Percentiles rank a stretch among this genome's conserved stretches.
Evolutionary conservation across 768 basidiomycete genomes (phyloP).

Genomic region (Tephrocybe sp.): DNA sequence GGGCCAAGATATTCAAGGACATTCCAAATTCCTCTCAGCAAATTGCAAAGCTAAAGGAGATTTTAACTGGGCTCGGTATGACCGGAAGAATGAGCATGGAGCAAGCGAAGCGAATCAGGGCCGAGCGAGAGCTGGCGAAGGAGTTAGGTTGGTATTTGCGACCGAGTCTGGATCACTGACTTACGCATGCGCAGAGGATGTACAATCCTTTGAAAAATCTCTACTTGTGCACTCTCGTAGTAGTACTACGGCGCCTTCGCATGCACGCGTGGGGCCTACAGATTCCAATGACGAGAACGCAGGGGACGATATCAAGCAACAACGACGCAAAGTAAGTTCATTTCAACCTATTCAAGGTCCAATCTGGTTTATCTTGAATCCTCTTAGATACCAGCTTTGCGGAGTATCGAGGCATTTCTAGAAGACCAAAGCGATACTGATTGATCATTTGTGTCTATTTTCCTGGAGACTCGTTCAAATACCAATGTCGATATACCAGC

Average conservation of each 20-base stretch:
- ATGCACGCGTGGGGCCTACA: slow-evolving; percentile 15
- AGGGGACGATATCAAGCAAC: slow-evolving; percentile 31
- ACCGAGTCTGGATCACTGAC: not conserved
- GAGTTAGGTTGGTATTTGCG: slow-evolving; percentile 61
- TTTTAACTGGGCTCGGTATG: slow-evolving; percentile 77
- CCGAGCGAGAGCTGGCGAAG: slow-evolving; percentile 69
- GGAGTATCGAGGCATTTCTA: slow-evolving; percentile 71
- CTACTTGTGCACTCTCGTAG: slow-evolving; percentile 32
- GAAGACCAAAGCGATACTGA: slow-evolving; percentile 69
- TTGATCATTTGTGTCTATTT: too few species aligned
- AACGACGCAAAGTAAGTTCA: slow-evolving; percentile 40
- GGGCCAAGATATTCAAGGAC: slow-evolving; percentile 71
- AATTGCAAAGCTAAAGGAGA: slow-evolving; percentile 60
- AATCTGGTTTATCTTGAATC: not conserved
- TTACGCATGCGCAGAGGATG: slow-evolving; percentile 54
- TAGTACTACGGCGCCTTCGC: slow-evolving; percentile 14
- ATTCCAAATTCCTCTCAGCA: slow-evolving; percentile 57
- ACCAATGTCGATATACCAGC: too few species aligned
- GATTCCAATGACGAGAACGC: slow-evolving; percentile 20
- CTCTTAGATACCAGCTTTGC: slow-evolving; percentile 23
- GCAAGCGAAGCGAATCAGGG: slow-evolving; percentile 75
- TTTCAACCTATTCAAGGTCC: not conserved
- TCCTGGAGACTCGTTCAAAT: too few species aligned
- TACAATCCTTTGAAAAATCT: slow-evolving; percentile 63
- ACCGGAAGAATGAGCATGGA: slow-evolving; percentile 72